phyloP scores from a whole-genome alignment of 2,329 filamentous ascomycete genomes.

The Cladosporium sp. region DNA sequence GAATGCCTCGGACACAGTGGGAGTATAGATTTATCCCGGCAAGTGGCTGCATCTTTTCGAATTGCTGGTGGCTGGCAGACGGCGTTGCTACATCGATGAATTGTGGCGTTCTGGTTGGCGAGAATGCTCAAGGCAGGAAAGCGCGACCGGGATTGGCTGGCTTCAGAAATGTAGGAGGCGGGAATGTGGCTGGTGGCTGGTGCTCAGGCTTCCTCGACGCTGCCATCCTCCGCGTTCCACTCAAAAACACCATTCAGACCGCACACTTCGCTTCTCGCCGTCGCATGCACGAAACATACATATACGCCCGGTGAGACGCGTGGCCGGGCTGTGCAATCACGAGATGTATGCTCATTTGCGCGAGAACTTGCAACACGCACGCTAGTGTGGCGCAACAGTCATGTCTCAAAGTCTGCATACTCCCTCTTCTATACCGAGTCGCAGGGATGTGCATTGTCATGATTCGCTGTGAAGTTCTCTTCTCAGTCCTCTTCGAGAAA shows the following conservation, averaged over 20 bases:
- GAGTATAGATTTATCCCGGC: neutral
- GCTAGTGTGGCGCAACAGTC: too few species aligned
- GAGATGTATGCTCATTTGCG: too few species aligned
- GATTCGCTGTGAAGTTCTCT: too few species aligned
- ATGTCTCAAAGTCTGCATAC: too few species aligned
- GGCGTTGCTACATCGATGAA: neutral
- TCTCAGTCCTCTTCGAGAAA: too few species aligned
- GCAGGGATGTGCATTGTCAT: too few species aligned
- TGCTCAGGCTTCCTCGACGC: neutral
- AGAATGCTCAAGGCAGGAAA: neutral
- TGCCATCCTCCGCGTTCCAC: conserved; percentile 3
- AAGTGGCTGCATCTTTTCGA: neutral
- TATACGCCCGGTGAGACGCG: too few species aligned
- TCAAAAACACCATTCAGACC: neutral
- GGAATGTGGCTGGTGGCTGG: conserved; percentile 1
- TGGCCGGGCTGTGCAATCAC: too few species aligned
- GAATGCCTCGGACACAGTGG: neutral
- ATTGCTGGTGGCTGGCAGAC: conserved; percentile 1
- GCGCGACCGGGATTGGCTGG: neutral
- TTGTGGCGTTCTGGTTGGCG: neutral
- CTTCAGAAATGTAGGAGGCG: neutral
- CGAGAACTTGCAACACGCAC: too few species aligned
- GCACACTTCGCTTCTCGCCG: neutral
- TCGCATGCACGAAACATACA: neutral
- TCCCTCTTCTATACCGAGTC: too few species aligned